phyloP scores from a whole-genome alignment of 2,329 filamentous ascomycete species.

The Aurifilum marmelostoma region DNA sequence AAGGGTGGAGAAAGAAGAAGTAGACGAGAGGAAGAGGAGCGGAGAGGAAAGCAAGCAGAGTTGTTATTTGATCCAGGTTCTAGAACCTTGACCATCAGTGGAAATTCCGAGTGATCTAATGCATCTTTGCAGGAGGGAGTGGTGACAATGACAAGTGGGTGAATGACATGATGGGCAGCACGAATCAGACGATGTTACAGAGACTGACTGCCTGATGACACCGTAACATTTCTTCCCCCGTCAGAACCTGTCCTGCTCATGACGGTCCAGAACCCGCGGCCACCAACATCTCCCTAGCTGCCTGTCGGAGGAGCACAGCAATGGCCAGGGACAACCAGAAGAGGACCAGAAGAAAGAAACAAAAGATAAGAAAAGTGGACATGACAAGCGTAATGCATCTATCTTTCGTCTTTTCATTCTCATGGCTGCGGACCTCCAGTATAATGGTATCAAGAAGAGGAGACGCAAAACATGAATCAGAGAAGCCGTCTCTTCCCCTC shows the following conservation, averaged over 20 bases:
- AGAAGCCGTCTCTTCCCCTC: not conserved
- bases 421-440: slow-evolving; percentile 2
- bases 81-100: not conserved
- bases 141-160: not conserved
- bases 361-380: not conserved
- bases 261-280: not conserved
- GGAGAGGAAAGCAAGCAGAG: not conserved
- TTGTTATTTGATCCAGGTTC: not conserved
- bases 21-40: not conserved
- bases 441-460: slow-evolving; percentile 41
- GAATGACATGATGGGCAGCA: not conserved
- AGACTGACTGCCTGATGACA: not conserved
- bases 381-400: not conserved
- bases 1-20: too few species aligned
- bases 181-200: not conserved
- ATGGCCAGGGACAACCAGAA: not conserved
- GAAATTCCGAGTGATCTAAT: not conserved
- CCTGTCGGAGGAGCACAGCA: not conserved
- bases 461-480: slow-evolving; percentile 9
- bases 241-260: not conserved
- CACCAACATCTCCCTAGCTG: not conserved
- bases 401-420: slow-evolving; percentile 2
- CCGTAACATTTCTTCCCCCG: not conserved
- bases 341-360: too few species aligned
- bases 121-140: too few species aligned